A percentile compares a stretch with the other conserved stretches of the same genome.
These are phyloP conservation scores for Wickerhamomyces strasburgensis DNA, from an alignment of 805 yeast species.

Conservation along the genomic window DNA sequence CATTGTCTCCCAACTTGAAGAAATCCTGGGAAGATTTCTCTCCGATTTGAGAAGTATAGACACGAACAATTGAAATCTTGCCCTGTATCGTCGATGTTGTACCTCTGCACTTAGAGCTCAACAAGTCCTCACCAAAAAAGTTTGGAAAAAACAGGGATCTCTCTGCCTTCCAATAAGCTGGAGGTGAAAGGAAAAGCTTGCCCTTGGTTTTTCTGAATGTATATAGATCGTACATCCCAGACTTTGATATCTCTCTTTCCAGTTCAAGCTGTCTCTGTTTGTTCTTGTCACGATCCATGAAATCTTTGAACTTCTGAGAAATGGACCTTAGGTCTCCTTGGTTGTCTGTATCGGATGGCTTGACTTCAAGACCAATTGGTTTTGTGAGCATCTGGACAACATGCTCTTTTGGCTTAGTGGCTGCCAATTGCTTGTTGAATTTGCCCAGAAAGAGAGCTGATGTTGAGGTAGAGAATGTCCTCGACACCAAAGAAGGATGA, in stretches of 20 bases:
- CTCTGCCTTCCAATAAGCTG: conserved; percentile 68
- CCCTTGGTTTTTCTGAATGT: conserved; percentile 73
- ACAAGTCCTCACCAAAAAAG: conserved; percentile 51
- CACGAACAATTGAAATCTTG: conserved; percentile 58
- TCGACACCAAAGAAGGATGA: neutral
- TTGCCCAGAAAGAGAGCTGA: conserved; percentile 24
- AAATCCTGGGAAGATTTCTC: conserved; percentile 59
- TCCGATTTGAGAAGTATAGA: conserved; percentile 67
- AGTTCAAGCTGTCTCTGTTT: conserved; percentile 44
- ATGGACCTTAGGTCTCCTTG: conserved; percentile 35
- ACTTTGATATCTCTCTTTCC: conserved; percentile 58
- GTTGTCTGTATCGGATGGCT: conserved; percentile 36
- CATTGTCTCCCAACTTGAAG: conserved; percentile 43
- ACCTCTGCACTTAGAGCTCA: conserved; percentile 24
- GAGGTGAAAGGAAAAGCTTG: conserved; percentile 77
- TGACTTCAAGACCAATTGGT: conserved; percentile 41
- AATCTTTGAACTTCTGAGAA: conserved; percentile 37
- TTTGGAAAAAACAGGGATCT: conserved; percentile 82
- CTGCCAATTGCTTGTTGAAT: conserved; percentile 30
- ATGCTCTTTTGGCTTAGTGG: conserved; percentile 33
- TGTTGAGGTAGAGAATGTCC: conserved; percentile 11
- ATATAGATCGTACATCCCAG: conserved; percentile 63
- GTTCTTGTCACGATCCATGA: conserved; percentile 45
- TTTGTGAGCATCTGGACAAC: conserved; percentile 30
- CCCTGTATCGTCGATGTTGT: conserved; percentile 38